Conservation (phyloP, 23 red algal genomes). For the Rhodosorus marinus region DNA sequence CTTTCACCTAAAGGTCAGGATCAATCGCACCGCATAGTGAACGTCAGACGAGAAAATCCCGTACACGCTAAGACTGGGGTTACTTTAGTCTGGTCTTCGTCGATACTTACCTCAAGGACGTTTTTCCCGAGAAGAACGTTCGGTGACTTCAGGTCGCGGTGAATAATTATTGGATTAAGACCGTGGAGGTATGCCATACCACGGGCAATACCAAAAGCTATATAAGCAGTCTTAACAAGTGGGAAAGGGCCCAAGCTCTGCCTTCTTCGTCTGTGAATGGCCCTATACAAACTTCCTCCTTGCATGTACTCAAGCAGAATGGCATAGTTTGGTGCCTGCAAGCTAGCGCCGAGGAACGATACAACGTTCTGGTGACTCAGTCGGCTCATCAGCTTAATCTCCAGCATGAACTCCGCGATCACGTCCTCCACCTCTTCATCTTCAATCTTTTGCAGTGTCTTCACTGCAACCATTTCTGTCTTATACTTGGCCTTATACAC, state of each 20-base stretch:
- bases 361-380: conserved; percentile 88
- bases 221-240: conserved; percentile 57
- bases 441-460: conserved; percentile 76
- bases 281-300: conserved; percentile 85
- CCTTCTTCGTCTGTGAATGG: conserved; percentile 51
- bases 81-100: no score
- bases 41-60: no score
- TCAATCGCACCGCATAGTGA: no score
- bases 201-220: conserved; percentile 77
- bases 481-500: conserved; percentile 68
- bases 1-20: no score
- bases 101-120: conserved; percentile 43
- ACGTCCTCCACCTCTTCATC: conserved; percentile 54
- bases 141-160: conserved; percentile 89
- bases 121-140: conserved; percentile 77
- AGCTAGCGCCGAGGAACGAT: conserved; percentile 74
- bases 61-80: no score
- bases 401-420: conserved; percentile 77
- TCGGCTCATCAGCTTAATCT: conserved; percentile 95
- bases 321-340: conserved; percentile 58
- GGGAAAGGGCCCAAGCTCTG: conserved; percentile 56
- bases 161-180: conserved; percentile 70
- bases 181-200: conserved; percentile 85
- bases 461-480: conserved; percentile 75
- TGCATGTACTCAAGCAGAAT: conserved; percentile 89